A percentile compares a stretch with the other conserved stretches of the same genome.
Evolutionary conservation across 2,329 filamentous ascomycete genomes (phyloP).

Genomic region (Neophaeococcomyces aloes): DNA sequence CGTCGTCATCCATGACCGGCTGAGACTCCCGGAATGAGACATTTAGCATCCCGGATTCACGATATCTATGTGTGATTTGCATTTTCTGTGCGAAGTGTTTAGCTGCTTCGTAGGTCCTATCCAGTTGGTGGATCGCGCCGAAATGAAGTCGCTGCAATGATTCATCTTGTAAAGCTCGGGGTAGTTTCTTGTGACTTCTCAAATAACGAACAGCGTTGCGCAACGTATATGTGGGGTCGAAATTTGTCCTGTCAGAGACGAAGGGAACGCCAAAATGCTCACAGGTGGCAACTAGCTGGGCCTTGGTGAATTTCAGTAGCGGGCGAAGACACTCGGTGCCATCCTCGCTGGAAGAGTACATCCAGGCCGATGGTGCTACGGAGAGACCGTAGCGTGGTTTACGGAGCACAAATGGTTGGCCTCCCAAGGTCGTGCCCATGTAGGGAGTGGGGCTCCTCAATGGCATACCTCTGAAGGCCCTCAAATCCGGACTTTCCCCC

Average conservation of each 20-base stretch:
- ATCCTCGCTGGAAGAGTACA: constrained; percentile 19
- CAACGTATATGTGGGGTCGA: constrained; percentile 61
- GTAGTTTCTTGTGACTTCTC: constrained; percentile 49
- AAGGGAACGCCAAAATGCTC: constrained; percentile 55
- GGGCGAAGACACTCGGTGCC: constrained; percentile 60
- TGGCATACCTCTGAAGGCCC: constrained; percentile 17
- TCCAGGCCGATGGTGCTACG: constrained; percentile 18
- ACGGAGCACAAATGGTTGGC: constrained; percentile 13
- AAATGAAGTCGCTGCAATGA: not conserved
- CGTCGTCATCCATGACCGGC: not conserved
- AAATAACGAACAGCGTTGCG: constrained; percentile 73
- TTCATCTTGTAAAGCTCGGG: constrained; percentile 50
- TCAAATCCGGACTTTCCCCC: constrained; percentile 10
- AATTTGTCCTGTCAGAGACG: constrained; percentile 80
- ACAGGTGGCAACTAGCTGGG: constrained; percentile 54
- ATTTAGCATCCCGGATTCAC: not conserved
- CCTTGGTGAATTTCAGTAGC: constrained; percentile 50
- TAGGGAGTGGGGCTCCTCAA: constrained; percentile 13
- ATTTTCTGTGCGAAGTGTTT: not conserved
- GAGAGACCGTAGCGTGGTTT: not conserved
- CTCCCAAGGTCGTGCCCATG: constrained; percentile 15
- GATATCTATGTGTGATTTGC: not conserved
- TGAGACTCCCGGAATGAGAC: not conserved
- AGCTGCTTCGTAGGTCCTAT: not conserved
- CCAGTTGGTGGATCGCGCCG: not conserved